Percentiles rank a stretch among this genome's conserved stretches.
These are phyloP conservation scores for Phytophthora tentaculata DNA, from an alignment of 352 stramenopile species.

Conservation along the genomic window DNA sequence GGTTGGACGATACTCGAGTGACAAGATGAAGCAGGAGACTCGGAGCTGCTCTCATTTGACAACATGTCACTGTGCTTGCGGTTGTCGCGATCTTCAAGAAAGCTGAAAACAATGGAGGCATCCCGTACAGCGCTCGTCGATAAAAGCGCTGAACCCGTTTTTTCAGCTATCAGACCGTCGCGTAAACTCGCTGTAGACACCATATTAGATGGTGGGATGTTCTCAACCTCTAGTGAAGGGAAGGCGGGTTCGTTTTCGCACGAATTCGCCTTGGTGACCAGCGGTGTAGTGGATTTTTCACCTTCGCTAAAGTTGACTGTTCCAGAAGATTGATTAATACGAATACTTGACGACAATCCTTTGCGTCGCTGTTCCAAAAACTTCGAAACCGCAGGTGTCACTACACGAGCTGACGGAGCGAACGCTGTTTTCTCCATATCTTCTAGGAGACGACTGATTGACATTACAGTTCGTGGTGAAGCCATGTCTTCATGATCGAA, in stretches of 20 bases:
- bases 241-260: neutral
- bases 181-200: neutral
- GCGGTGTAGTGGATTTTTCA: neutral
- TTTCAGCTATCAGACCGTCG: too few species aligned
- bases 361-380: conserved; percentile 36
- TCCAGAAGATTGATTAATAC: neutral
- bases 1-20: conserved; percentile 12
- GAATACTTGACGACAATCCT: conserved; percentile 11
- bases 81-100: conserved; percentile 3
- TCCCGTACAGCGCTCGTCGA: neutral
- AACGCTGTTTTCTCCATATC: conserved; percentile 33
- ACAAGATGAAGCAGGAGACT: conserved; percentile 11
- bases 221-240: conserved; percentile 1
- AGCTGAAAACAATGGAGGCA: neutral
- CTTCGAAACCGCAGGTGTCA: conserved; percentile 25
- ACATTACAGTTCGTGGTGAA: neutral
- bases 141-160: too few species aligned
- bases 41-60: conserved; percentile 8
- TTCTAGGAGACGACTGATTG: conserved; percentile 13
- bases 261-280: neutral
- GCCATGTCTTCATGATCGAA: neutral
- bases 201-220: neutral
- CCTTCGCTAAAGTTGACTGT: neutral
- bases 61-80: conserved; percentile 3
- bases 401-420: conserved; percentile 20